Percentiles rank a stretch among this genome's conserved stretches.
Evolutionary conservation across 371 early-diverging fungal genomes (phyloP).

Genomic region (Mortierella sp.): DNA sequence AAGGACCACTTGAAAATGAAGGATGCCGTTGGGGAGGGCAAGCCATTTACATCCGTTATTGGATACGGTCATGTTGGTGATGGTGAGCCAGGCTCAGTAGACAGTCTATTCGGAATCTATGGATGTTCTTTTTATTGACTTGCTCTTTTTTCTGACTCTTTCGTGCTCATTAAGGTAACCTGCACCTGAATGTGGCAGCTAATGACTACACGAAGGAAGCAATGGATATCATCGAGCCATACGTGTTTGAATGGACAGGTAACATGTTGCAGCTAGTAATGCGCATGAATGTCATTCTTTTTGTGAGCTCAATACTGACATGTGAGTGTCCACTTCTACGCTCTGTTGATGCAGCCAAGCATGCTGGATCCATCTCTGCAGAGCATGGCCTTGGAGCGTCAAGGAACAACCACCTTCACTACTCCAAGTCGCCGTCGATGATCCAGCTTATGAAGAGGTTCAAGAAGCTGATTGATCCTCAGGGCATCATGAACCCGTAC

Average conservation of each 20-base stretch:
- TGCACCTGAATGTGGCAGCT: slow-evolving; percentile 94
- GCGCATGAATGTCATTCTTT: neutral
- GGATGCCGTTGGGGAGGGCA: slow-evolving; percentile 68
- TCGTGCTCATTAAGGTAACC: slow-evolving; percentile 79
- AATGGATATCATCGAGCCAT: slow-evolving; percentile 88
- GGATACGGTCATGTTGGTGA: slow-evolving; percentile 96
- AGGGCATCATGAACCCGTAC: slow-evolving; percentile 90
- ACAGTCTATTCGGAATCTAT: neutral
- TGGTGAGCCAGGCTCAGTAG: slow-evolving; percentile 55
- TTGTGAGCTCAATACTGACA: neutral
- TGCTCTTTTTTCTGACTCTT: too few relatives aligned
- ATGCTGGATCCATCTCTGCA: slow-evolving; percentile 55
- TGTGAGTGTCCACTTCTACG: neutral
- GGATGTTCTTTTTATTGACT: neutral
- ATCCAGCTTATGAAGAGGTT: slow-evolving; percentile 76
- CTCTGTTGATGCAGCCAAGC: slow-evolving; percentile 61
- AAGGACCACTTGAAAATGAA: slow-evolving; percentile 68
- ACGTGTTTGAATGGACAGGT: slow-evolving; percentile 90
- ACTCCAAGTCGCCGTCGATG: slow-evolving; percentile 73
- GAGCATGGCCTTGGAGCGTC: slow-evolving; percentile 83
- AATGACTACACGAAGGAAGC: slow-evolving; percentile 66
- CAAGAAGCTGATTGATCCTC: slow-evolving; percentile 82
- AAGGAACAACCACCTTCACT: slow-evolving; percentile 75
- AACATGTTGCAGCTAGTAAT: slow-evolving; percentile 37
- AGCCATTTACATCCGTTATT: slow-evolving; percentile 76